Base-by-base conservation (phyloP, 148 eudicot genomes). In the Pharnaceum exiguum region DNA sequence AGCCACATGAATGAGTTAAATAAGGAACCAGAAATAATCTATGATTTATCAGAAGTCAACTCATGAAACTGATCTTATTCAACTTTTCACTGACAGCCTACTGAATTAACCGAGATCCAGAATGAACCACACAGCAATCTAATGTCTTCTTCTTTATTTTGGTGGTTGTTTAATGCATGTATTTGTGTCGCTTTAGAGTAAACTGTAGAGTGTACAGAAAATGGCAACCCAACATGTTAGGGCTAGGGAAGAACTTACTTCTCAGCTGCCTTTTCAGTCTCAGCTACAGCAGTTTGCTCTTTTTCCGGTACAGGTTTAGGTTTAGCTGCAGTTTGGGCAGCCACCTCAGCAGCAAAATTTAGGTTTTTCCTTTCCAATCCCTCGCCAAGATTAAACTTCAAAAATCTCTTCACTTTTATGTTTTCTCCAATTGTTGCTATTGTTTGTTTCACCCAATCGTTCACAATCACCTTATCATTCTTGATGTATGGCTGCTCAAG, bases 261-360 rank as follows among this genome's bases (percentile, higher is more conserved):
- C 31, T 79, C 89, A 60, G 60, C 84, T 25, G 69, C 48, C 51
- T 76, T 77, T 60, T 65, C 75, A 29, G 69, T 57, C 57, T 87
- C 95, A 44, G 60, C 74, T 32, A 60, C 69, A 51, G 82, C 77
- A 47, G 86, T 74, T 62, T 85, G 79, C 57, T 72, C 78, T 44
- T 72, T 63, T 32, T 10, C 68, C 6, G 90, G 74, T 51, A 75
- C 45, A 66, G 87, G 49, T 4, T 56, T 66, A 12, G 81, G 39
- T 59, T 81, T 88, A 33, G 81, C 82, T 16, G 96, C 81, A 56
- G 99, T 93, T 73, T 89, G 99, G 16, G 99, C 96, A 42, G 99
- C 99, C 36, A 93, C 96, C 80, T 93, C 96, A 21, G 99, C 96
- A 61, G 96, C 99, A 76, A 93, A 93, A 72, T 93, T 95, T 60